Evolutionary conservation across 805 yeast genomes (phyloP), one percentile per base, ranked within the genome.

Genomic region (Ogataea henricii): DNA sequence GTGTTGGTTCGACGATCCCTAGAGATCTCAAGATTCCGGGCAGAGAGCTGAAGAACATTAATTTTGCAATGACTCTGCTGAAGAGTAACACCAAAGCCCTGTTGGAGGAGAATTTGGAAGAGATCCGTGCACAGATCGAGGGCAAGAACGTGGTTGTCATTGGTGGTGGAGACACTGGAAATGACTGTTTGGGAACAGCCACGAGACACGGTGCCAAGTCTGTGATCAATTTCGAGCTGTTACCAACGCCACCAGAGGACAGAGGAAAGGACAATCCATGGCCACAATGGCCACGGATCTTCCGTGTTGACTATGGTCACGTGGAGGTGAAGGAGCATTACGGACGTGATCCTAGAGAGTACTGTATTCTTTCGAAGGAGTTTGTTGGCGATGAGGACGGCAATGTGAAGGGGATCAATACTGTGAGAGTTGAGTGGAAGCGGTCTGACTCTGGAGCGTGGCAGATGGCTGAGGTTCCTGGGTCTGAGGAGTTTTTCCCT

Each of bases 131-230:
- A 55, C 77, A 79, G 52, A 68, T 92, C 51, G 82, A 78, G 52
- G 98, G 94, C 58, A 94, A 92, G 77, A 77, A 87, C 55, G 98
- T 92, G 48, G 83, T 92, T 62, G 98, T 92, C 47, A 92, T 92
- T 75, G 99, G 99, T 63, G 99, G 99, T 76, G 99, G 99, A 82
- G 99, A 92, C 70, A 92, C 98, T 29, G 99, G 99, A 81, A 92
- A 92, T 67, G 99, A 92, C 77, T 92, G 98, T 81, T 79, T 92
- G 63, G 98, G 98, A 71, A 92, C 99, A 37, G 81, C 97, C 18
- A 91, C 94, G 32, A 86, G 98, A 74, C 98, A 94, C 67, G 97
- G 97, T 36, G 98, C 98, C 53, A 83, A 87, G 67, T 87, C 96
- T 8, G 97, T 94, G 49, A 79, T 84, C 55, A 92, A 92, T 79